A percentile compares a stretch with the other conserved stretches of the same genome.
Conservation (phyloP, 805 yeast genomes). For the Barnettozyma populi region DNA sequence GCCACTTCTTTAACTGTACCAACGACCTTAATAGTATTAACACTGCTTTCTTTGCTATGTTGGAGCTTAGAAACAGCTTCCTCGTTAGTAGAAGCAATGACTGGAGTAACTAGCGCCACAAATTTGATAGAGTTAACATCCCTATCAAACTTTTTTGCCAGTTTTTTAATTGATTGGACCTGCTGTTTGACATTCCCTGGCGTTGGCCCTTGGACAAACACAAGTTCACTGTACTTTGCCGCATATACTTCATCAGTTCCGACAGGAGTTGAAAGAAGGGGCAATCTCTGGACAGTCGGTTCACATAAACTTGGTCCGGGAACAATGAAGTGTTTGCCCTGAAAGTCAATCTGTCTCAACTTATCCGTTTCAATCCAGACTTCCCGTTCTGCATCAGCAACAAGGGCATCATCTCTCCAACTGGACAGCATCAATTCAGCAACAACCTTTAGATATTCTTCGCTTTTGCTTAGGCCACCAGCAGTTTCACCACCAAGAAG, state of each 20-base stretch:
- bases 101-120: neutral
- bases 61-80: neutral
- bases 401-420: conserved; percentile 39
- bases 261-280: neutral
- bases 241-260: neutral
- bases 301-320: neutral
- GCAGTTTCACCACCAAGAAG: neutral
- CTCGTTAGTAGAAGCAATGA: neutral
- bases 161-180: neutral
- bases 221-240: neutral
- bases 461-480: neutral
- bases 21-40: neutral
- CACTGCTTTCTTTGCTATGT: neutral
- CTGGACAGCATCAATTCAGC: conserved; percentile 36
- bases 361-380: conserved; percentile 30
- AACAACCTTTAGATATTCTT: conserved; percentile 32
- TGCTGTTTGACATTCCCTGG: neutral
- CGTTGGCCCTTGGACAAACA: neutral
- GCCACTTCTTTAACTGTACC: neutral
- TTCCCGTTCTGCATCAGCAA: conserved; percentile 15
- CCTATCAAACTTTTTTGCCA: neutral
- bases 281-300: neutral
- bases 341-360: conserved; percentile 31
- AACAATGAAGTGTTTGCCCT: conserved; percentile 20
- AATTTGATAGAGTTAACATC: neutral